Evolutionary conservation across 371 early-diverging fungal genomes (phyloP).

Genomic region (Batrachochytrium dendrobatidis): DNA sequence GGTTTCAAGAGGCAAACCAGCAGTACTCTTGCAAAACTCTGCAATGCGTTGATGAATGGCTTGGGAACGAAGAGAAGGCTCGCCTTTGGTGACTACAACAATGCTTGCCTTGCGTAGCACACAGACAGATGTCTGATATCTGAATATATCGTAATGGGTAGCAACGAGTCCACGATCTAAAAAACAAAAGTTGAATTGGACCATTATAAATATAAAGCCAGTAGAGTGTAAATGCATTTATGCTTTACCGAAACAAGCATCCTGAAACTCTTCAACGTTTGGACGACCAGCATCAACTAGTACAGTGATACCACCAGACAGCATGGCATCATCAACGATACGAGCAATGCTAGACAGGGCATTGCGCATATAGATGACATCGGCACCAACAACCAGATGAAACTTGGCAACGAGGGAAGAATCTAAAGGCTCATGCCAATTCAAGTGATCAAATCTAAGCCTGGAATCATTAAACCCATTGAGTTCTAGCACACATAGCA

Average conservation of each 20-base stretch:
- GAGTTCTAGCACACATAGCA: neutral
- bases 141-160: neutral
- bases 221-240: neutral
- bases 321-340: neutral
- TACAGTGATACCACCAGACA: neutral
- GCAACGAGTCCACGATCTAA: neutral
- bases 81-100: constrained; percentile 1
- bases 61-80: neutral
- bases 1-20: too few species aligned
- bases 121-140: neutral
- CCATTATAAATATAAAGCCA: neutral
- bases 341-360: neutral
- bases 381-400: neutral
- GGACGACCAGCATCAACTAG: neutral
- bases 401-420: neutral
- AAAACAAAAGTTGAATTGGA: neutral
- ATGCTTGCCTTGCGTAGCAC: neutral
- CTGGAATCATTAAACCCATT: neutral
- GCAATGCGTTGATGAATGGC: neutral
- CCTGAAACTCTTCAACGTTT: neutral
- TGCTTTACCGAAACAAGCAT: neutral
- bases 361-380: constrained; percentile 2
- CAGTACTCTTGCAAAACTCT: neutral
- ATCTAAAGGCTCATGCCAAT: neutral
- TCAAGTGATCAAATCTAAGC: neutral